phyloP scores from a whole-genome alignment of 345 rosid species.

The Brassica rapa region DNA sequence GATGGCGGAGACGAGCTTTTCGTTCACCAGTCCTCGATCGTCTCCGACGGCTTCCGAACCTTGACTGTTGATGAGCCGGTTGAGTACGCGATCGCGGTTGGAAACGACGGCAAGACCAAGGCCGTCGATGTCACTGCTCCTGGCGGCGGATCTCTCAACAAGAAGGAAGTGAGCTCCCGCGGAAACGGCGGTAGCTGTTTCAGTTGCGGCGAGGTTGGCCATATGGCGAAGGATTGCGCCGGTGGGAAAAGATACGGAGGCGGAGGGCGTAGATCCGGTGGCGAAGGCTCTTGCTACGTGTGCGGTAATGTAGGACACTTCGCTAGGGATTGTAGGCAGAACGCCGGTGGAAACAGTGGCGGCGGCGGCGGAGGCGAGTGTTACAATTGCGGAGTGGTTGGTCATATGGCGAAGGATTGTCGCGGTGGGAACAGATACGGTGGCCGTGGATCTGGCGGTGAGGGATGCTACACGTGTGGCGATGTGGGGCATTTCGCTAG shows the following conservation, averaged over 20 bases:
- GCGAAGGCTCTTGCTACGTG: slow-evolving; percentile 44
- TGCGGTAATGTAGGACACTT: slow-evolving; percentile 56
- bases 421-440: slow-evolving; percentile 37
- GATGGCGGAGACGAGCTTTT: slow-evolving; percentile 72
- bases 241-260: slow-evolving; percentile 28
- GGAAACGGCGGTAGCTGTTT: slow-evolving; percentile 43
- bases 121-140: slow-evolving; percentile 58
- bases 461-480: slow-evolving; percentile 53
- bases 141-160: slow-evolving; percentile 45
- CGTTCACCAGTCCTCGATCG: slow-evolving; percentile 70
- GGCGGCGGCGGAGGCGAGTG: slow-evolving; percentile 39
- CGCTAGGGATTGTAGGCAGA: slow-evolving; percentile 55
- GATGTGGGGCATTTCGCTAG: slow-evolving; percentile 53
- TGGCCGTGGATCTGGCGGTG: slow-evolving; percentile 44
- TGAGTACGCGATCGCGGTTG: slow-evolving; percentile 46
- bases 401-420: slow-evolving; percentile 53
- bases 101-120: slow-evolving; percentile 45
- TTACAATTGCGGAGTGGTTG: slow-evolving; percentile 42
- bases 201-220: slow-evolving; percentile 44
- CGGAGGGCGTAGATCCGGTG: slow-evolving; percentile 43
- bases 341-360: slow-evolving; percentile 34
- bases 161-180: slow-evolving; percentile 39
- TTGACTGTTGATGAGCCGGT: slow-evolving; percentile 57
- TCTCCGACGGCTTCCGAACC: slow-evolving; percentile 65
- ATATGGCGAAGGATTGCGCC: slow-evolving; percentile 48